phyloP scores from a whole-genome alignment of 2,329 filamentous ascomycete species.

The Botryotinia globosa region DNA sequence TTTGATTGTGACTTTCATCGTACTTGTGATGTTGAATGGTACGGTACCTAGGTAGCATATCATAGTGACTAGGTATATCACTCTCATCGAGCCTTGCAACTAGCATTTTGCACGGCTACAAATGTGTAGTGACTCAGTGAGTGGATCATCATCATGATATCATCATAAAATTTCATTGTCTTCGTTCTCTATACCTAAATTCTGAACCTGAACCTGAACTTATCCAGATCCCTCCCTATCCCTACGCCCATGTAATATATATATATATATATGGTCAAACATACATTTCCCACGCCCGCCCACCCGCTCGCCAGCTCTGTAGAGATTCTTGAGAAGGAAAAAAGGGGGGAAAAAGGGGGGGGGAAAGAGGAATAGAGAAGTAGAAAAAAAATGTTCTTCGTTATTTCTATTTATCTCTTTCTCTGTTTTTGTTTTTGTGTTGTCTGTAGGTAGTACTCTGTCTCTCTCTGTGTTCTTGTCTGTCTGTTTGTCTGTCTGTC shows the following conservation, averaged over 20 bases:
- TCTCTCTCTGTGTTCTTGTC: neutral
- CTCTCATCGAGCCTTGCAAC: neutral
- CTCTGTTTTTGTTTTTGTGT: neutral
- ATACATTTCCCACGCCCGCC: too few species aligned
- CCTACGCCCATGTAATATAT: neutral
- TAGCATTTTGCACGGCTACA: neutral
- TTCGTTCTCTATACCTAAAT: neutral
- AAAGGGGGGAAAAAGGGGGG: too few species aligned
- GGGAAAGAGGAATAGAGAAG: too few species aligned
- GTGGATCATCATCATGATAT: neutral
- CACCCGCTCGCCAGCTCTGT: too few species aligned
- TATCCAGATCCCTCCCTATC: too few species aligned
- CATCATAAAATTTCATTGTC: neutral
- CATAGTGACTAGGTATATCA: neutral
- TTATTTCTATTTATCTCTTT: neutral
- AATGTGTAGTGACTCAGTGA: neutral
- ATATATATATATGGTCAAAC: neutral
- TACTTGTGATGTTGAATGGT: neutral
- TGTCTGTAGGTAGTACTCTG: neutral
- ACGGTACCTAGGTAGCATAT: neutral
- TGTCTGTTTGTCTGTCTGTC: neutral
- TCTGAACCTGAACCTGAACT: too few species aligned
- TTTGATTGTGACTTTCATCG: neutral
- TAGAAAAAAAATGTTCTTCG: neutral
- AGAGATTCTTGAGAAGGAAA: neutral